Evolutionary conservation across 257 asterid species (phyloP), one percentile per base, ranked within the genome.

Genomic region (Coffea eugenioides): DNA sequence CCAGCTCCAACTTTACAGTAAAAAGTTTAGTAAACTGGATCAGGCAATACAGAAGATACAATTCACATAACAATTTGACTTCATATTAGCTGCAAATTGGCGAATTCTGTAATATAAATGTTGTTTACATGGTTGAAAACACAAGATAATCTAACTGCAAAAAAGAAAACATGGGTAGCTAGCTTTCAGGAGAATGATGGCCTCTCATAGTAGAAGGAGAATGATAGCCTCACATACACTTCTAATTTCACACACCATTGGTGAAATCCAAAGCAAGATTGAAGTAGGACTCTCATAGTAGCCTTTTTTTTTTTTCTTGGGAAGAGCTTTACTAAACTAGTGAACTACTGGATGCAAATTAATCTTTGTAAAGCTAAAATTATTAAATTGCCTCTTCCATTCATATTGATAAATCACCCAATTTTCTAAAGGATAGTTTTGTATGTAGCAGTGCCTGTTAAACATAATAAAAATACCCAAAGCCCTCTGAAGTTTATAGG

Each of bases 11-110:
- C 59, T 76, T 76, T 62, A 21, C 27, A 76, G 59, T 6, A 25
- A 75, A 13, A 57, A 76, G 71, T 76, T 76, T 23, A 76, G 13
- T 8, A 43, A 76, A 62, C 14, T 62, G 67, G 65, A 41, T 39
- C 6, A 75, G 70, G 59, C 65, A 20, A 59, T 23, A 59, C 14
- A 75, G 27, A 25, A 75, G 41, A 48, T 21, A 45, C 1, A 39
- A n/a, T 16, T 20, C 15, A 3, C n/a, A 65, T 75, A 51, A 75
- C 5, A 20, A 23, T 75, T 75, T 41, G 43, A 75, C 48, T 49
- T 51, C 64, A 10, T 21, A 21, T 39, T 57, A 21, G 23, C 41
- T 54, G 31, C 56, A 75, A 21, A 52, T 57, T 21, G 57, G 56
- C 41, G 25, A 62, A n/a, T 57, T 20, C 65, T 57, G 11, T 57